Evolutionary conservation across 2,329 filamentous ascomycete genomes (phyloP).

Genomic region (Aspergillus sp.): DNA sequence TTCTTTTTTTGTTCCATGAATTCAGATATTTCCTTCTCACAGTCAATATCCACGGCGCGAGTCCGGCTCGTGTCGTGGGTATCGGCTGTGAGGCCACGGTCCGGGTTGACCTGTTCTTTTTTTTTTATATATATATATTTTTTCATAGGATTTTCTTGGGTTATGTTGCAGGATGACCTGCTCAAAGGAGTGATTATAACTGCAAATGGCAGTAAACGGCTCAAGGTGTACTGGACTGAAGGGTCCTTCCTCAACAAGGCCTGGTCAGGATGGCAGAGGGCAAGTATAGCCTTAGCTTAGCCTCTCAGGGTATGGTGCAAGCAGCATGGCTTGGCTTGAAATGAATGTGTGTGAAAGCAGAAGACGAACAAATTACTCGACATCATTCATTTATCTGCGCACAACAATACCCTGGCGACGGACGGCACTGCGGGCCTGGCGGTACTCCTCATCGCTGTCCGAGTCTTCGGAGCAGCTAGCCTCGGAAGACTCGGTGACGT

Average conservation of each 20-base stretch:
- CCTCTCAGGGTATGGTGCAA: not conserved
- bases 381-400: constrained; percentile 25
- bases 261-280: too few species aligned
- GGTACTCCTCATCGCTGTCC: constrained; percentile 36
- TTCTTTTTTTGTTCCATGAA: too few species aligned
- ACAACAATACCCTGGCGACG: constrained; percentile 36
- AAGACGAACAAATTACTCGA: not conserved
- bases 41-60: constrained; percentile 7
- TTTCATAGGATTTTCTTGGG: not conserved
- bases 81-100: not conserved
- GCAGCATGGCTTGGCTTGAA: not conserved
- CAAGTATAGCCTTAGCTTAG: too few species aligned
- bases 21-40: too few species aligned
- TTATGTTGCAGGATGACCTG: not conserved
- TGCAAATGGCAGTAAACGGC: not conserved
- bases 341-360: not conserved
- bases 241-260: too few species aligned
- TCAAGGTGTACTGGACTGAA: not conserved
- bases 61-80: constrained; percentile 10
- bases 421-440: constrained; percentile 27
- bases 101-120: constrained; percentile 2
- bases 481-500: constrained; percentile 59
- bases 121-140: constrained; percentile 5
- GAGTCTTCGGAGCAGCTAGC: constrained; percentile 62
- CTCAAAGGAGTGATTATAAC: constrained; percentile 14